These are phyloP conservation scores for Pseudognaphalium luteoalbum DNA, from an alignment of 129 eudicot species.

Conservation along the genomic window DNA sequence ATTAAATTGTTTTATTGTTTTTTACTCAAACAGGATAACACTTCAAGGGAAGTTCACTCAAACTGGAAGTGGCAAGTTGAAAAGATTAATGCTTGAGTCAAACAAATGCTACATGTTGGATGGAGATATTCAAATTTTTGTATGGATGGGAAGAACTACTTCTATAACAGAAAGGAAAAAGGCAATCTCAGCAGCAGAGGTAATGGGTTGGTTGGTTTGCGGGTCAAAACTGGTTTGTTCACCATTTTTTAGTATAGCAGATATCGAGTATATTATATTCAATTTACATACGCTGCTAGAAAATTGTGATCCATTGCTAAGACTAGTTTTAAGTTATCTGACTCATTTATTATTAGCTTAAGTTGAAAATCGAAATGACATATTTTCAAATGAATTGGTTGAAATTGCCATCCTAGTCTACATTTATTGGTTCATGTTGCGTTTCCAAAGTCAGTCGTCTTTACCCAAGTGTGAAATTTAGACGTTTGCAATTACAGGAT, in stretches of 20 bases:
- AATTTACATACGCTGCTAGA: neutral
- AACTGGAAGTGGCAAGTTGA: slow-evolving; percentile 44
- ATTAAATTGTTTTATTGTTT: slow-evolving; percentile 1
- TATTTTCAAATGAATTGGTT: neutral
- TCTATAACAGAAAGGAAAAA: slow-evolving; percentile 55
- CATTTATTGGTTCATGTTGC: neutral
- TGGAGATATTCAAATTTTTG: slow-evolving; percentile 48
- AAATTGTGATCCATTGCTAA: neutral
- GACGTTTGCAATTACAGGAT: slow-evolving; percentile 28
- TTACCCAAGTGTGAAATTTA: no score
- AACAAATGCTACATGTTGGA: slow-evolving; percentile 66
- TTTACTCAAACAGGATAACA: slow-evolving; percentile 37
- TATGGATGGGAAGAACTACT: slow-evolving; percentile 78
- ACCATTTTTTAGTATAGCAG: neutral
- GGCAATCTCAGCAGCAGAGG: slow-evolving; percentile 59
- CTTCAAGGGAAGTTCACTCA: slow-evolving; percentile 53
- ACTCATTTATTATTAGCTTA: neutral
- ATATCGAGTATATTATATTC: neutral
- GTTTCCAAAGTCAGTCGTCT: neutral
- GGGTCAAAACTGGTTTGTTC: neutral
- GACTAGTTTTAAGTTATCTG: neutral
- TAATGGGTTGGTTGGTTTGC: slow-evolving; percentile 5
- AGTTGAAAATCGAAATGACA: neutral
- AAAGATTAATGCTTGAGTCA: slow-evolving; percentile 50
- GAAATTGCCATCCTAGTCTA: neutral